phyloP scores from a whole-genome alignment of 2,329 filamentous ascomycete genomes.

The Cytospora piceae region DNA sequence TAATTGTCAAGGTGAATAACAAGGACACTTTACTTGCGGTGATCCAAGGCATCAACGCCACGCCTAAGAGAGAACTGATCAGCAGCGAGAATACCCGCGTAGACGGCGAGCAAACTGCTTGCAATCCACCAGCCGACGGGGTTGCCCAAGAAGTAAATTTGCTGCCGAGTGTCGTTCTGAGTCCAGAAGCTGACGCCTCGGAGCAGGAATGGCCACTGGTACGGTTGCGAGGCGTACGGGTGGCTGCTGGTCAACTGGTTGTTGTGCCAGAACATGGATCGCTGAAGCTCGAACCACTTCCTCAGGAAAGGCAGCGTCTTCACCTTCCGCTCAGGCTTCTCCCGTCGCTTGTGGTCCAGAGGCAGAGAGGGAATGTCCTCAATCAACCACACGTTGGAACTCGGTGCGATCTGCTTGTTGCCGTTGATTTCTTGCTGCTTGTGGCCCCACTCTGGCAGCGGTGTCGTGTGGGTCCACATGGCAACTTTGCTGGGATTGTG shows the following conservation, averaged over 20 bases:
- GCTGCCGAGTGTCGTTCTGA: slow-evolving; percentile 88
- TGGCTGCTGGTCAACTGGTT: slow-evolving; percentile 96
- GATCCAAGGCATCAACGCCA: slow-evolving; percentile 89
- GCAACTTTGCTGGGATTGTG: slow-evolving; percentile 95
- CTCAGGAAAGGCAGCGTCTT: slow-evolving; percentile 85
- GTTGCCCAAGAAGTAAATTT: slow-evolving; percentile 99
- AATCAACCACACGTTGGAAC: slow-evolving; percentile 92
- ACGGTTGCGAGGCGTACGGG: slow-evolving; percentile 91
- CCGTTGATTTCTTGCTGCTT: slow-evolving; percentile 99
- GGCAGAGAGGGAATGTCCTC: slow-evolving; percentile 87
- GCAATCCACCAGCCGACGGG: slow-evolving; percentile 97
- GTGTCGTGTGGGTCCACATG: slow-evolving; percentile 97
- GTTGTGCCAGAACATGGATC: slow-evolving; percentile 99
- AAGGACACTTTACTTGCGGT: slow-evolving; percentile 66
- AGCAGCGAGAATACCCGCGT: slow-evolving; percentile 86
- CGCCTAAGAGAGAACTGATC: slow-evolving; percentile 93
- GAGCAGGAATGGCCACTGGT: slow-evolving; percentile 97
- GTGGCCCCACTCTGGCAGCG: slow-evolving; percentile 95
- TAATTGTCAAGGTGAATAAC: slow-evolving; percentile 1
- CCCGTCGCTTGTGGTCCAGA: slow-evolving; percentile 70
- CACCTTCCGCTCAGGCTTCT: slow-evolving; percentile 76
- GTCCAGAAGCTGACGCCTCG: slow-evolving; percentile 99
- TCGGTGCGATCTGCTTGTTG: slow-evolving; percentile 90
- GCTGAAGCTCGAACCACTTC: slow-evolving; percentile 96
- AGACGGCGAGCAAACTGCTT: slow-evolving; percentile 89